Evolutionary conservation across 2,329 filamentous ascomycete species (phyloP).

Genomic region (Colletotrichum tamarilloi): DNA sequence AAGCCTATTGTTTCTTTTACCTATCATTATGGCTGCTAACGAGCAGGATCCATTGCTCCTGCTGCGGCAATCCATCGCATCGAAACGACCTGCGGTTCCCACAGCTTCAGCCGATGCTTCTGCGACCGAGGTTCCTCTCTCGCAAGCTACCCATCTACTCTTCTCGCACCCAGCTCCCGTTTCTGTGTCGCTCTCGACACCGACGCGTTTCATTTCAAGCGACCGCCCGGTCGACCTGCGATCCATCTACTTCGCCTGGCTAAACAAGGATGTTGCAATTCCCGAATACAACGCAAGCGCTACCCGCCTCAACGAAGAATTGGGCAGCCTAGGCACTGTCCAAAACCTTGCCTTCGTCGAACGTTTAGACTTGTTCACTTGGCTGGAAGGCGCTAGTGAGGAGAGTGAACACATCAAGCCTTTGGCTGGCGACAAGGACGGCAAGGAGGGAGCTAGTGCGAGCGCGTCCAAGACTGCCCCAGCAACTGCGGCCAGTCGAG

Average conservation of each 20-base stretch:
- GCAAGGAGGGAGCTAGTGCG: slow-evolving; percentile 48
- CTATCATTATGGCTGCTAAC: slow-evolving; percentile 63
- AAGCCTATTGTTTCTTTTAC: not conserved
- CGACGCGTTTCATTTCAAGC: slow-evolving; percentile 89
- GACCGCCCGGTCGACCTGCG: slow-evolving; percentile 84
- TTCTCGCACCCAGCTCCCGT: slow-evolving; percentile 73
- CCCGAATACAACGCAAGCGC: slow-evolving; percentile 91
- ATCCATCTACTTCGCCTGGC: slow-evolving; percentile 96
- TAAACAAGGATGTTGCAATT: slow-evolving; percentile 89
- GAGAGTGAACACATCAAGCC: slow-evolving; percentile 95
- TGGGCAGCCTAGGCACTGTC: slow-evolving; percentile 76
- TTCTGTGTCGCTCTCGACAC: slow-evolving; percentile 74
- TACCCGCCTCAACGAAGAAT: slow-evolving; percentile 81
- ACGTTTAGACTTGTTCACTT: slow-evolving; percentile 90
- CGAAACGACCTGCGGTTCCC: slow-evolving; percentile 76
- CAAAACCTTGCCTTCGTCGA: slow-evolving; percentile 94
- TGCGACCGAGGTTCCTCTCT: slow-evolving; percentile 72
- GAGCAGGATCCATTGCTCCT: slow-evolving; percentile 84
- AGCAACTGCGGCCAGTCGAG: slow-evolving; percentile 58
- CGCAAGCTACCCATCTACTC: slow-evolving; percentile 81
- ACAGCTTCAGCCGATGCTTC: slow-evolving; percentile 76
- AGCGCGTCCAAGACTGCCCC: slow-evolving; percentile 50
- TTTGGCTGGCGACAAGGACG: slow-evolving; percentile 73
- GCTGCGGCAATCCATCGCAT: slow-evolving; percentile 84
- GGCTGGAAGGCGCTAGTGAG: slow-evolving; percentile 89